These are phyloP conservation scores for Boletus insuetus DNA, from an alignment of 768 basidiomycete species.

Conservation along the genomic window DNA sequence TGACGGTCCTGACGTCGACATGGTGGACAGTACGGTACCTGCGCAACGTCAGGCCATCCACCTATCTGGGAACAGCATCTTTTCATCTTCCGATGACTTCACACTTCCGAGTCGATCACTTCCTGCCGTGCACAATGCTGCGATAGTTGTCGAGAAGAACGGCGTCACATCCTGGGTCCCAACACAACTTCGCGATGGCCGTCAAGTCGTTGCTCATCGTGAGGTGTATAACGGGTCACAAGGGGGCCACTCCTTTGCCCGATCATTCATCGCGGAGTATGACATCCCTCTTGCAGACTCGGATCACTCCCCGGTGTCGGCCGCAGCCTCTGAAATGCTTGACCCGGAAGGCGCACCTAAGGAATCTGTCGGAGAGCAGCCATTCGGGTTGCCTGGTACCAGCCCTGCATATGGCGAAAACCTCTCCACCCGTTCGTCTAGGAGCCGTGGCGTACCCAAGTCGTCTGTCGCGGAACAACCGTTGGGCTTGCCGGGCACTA, in stretches of 20 bases:
- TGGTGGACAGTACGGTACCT: slow-evolving; percentile 14
- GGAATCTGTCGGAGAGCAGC: background rate
- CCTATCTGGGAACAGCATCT: slow-evolving; percentile 28
- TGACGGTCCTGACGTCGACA: slow-evolving; percentile 14
- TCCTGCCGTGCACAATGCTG: too few species aligned
- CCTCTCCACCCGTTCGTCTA: background rate
- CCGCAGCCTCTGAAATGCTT: background rate
- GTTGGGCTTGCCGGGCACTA: slow-evolving; percentile 13
- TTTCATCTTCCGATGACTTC: slow-evolving; percentile 30
- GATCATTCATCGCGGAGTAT: slow-evolving; percentile 20
- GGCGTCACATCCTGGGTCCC: too few species aligned
- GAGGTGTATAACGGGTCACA: background rate
- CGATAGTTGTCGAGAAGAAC: too few species aligned
- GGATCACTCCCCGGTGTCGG: background rate
- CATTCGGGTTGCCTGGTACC: slow-evolving; percentile 7
- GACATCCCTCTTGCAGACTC: slow-evolving; percentile 7
- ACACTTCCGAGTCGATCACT: slow-evolving; percentile 15
- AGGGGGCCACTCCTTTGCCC: background rate
- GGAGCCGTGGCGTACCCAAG: background rate
- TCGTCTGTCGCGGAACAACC: background rate
- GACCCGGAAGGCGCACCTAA: background rate
- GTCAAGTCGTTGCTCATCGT: background rate
- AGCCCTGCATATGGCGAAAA: slow-evolving; percentile 8
- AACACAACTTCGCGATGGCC: background rate
- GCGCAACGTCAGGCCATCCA: slow-evolving; percentile 13